Evolutionary conservation across 176 grass and related monocot genomes (phyloP).

Genomic region (Phragmites australis): DNA sequence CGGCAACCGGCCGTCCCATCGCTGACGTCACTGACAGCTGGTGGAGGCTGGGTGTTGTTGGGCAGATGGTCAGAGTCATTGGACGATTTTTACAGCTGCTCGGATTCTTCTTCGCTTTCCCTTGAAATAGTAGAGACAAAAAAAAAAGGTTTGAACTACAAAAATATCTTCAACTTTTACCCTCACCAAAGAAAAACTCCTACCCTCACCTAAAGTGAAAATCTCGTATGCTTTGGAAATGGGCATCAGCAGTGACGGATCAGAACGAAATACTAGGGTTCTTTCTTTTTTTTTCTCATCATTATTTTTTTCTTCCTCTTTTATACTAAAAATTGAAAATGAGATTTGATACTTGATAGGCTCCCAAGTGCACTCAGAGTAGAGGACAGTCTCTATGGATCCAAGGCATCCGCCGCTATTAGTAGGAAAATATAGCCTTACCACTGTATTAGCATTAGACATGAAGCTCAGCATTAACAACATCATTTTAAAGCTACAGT

Average conservation of each 20-base stretch:
- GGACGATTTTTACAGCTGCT: constrained; percentile 37
- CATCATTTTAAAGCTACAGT: background rate
- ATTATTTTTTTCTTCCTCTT: too few relatives aligned
- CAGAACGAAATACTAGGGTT: background rate
- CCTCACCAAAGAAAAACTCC: too few relatives aligned
- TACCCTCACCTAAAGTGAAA: background rate
- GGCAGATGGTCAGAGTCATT: constrained; percentile 2
- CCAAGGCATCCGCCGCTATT: too few relatives aligned
- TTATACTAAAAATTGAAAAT: too few relatives aligned
- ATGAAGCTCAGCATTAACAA: background rate
- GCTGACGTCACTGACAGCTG: constrained; percentile 46
- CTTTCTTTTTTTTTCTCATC: too few relatives aligned
- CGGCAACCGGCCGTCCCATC: constrained; percentile 4
- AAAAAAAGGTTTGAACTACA: background rate
- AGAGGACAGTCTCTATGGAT: too few relatives aligned
- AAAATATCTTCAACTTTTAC: constrained; percentile 21
- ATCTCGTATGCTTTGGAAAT: background rate
- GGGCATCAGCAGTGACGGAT: background rate
- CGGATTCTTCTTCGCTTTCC: background rate
- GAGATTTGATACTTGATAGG: too few relatives aligned
- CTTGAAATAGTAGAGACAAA: background rate
- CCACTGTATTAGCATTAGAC: background rate
- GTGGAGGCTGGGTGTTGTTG: constrained; percentile 5
- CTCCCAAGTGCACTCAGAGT: too few relatives aligned
- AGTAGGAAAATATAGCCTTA: background rate